Percentiles rank a stretch among this genome's conserved stretches.
phyloP scores from a whole-genome alignment of 2,329 filamentous ascomycete species.

The Cryphonectria naterciae region DNA sequence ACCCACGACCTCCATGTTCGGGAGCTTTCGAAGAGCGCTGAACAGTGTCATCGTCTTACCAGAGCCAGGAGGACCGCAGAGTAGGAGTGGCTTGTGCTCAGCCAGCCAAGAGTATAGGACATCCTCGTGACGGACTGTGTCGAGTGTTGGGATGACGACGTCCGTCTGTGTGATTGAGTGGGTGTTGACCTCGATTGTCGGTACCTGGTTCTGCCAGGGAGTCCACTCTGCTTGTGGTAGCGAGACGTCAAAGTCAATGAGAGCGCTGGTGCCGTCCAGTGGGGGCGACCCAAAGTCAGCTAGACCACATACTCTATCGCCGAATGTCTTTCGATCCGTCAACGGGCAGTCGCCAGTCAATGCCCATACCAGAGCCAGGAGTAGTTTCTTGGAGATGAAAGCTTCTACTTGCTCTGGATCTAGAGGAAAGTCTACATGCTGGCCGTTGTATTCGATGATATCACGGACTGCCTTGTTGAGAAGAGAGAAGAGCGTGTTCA shows the following conservation, averaged over 20 bases:
- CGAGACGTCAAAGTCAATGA: conserved; percentile 94
- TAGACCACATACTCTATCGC: conserved; percentile 79
- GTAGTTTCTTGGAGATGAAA: conserved; percentile 90
- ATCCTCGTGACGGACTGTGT: conserved; percentile 97
- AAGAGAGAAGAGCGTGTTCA: conserved; percentile 93
- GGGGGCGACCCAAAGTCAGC: conserved; percentile 86
- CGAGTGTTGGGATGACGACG: conserved; percentile 95
- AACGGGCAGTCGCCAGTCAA: conserved; percentile 94
- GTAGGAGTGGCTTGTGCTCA: conserved; percentile 93
- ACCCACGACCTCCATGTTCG: conserved; percentile 98
- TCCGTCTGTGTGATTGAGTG: conserved; percentile 98
- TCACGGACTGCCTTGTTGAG: conserved; percentile 92
- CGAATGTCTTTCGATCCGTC: conserved; percentile 83
- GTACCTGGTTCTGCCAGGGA: conserved; percentile 93
- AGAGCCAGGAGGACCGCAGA: conserved; percentile 96
- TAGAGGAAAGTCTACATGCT: conserved; percentile 91
- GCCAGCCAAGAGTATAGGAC: conserved; percentile 99
- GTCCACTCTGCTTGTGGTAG: conserved; percentile 88
- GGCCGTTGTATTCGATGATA: conserved; percentile 92
- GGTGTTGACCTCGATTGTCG: conserved; percentile 93
- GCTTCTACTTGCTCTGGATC: conserved; percentile 87
- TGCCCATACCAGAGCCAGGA: conserved; percentile 93
- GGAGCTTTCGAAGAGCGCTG: conserved; percentile 92
- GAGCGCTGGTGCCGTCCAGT: conserved; percentile 75
- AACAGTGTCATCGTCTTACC: conserved; percentile 99